Base-by-base conservation (phyloP, 805 yeast genomes). In the Teunomyces gatunensis region DNA sequence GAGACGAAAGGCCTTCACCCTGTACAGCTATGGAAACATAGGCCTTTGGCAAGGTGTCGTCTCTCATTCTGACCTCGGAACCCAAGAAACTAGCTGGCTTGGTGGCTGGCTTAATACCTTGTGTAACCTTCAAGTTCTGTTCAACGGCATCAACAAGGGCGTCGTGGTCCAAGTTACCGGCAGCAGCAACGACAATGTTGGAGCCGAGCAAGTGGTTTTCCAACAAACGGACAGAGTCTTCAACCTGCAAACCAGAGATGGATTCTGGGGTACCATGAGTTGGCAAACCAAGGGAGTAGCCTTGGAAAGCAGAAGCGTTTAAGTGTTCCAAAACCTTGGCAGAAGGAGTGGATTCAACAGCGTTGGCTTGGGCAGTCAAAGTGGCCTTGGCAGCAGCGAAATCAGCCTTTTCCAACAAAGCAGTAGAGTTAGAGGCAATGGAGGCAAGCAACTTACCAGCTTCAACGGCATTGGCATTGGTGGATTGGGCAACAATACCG, bases 61-160 rank as follows among this genome's bases (percentile, higher is more conserved):
- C 96, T 82, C 96, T 85, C 74, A 86, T 73, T 80, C 91, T 83
- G 55, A 86, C 84, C 66, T 87, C 95, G 41, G 94, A 86, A 67
- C 96, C 96, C 66, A 87, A 78, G 80, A 87, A 87, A 47, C 81
- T 65, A 51, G 87, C 80, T 47, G 80, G 73, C 56, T 77, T 75
- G 45, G 61, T 62, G 21, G 70, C 65, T 47, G 75, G 75, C 63
- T 69, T 69, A 47, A 78, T 64, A 54, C 87, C 89, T 44, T 76
- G 68, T 46, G 80, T 71, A 28, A 84, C 58, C 42, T 70, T 56
- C 46, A 81, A 61, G 50, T 74, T 59, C 51, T 75, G 65, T 62
- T 83, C 84, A 50, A 87, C 81, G 47, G 84, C 76, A 51, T 81
- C 83, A 51, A 84, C 88, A 54, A 87, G 74, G 48, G 78, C 78